phyloP scores from a whole-genome alignment of 2,329 filamentous ascomycete genomes.

The Ophiostoma quercus region DNA sequence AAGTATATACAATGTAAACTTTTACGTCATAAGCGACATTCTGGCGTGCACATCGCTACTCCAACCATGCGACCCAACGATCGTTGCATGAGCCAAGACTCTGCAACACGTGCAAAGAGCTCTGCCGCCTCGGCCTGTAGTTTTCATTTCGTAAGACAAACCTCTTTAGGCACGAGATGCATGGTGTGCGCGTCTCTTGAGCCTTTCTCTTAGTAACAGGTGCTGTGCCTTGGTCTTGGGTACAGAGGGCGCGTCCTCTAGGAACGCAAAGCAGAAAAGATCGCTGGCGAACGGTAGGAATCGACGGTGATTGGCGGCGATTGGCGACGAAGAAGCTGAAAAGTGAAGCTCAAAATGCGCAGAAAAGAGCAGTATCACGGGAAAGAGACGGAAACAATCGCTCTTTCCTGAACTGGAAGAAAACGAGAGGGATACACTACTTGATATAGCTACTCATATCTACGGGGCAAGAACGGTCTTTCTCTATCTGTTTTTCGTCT shows the following conservation, averaged over 20 bases:
- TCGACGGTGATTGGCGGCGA: no score
- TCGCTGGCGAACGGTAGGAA: neutral
- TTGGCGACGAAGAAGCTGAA: neutral
- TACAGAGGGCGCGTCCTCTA: neutral
- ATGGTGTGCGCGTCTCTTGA: constrained; percentile 28
- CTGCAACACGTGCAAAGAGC: neutral
- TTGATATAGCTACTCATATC: neutral
- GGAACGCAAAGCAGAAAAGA: neutral
- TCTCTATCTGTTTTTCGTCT: neutral
- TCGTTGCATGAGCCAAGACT: constrained; percentile 1
- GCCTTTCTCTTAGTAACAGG: neutral
- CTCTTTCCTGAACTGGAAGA: neutral
- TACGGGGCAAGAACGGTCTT: constrained; percentile 4
- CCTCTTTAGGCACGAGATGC: constrained; percentile 38
- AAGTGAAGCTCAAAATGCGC: constrained; percentile 6
- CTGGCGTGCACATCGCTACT: constrained; percentile 3
- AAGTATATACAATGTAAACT: neutral
- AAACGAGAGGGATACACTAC: neutral
- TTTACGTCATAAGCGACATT: constrained; percentile 1
- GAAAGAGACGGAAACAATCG: neutral
- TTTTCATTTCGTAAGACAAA: constrained; percentile 27
- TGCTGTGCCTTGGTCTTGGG: neutral
- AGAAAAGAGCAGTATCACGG: neutral
- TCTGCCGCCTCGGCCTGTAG: constrained; percentile 3
- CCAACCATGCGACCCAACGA: neutral